A percentile compares a stretch with the other conserved stretches of the same genome.
These are phyloP conservation scores for Ceratopteris richardii DNA, from an alignment of 75 land plant genomes.

Conservation along the genomic window DNA sequence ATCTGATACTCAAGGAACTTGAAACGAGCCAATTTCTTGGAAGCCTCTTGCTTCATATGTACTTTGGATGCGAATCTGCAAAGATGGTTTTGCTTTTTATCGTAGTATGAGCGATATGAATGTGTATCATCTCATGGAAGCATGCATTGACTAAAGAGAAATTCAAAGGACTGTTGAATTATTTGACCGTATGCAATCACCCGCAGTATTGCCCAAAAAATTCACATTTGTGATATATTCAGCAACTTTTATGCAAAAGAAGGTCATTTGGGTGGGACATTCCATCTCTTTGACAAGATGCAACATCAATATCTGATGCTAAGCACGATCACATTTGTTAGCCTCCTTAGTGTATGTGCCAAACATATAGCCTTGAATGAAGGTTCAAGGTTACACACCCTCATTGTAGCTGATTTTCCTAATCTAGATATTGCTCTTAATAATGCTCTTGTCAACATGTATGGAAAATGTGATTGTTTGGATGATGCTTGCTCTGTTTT, in stretches of 20 bases:
- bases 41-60: constrained; percentile 31
- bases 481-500: constrained; percentile 21
- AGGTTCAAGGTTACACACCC: constrained; percentile 15
- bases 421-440: constrained; percentile 13
- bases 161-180: constrained; percentile 3
- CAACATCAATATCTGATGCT: constrained; percentile 1
- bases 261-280: constrained; percentile 9
- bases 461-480: constrained; percentile 10
- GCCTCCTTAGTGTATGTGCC: constrained; percentile 23
- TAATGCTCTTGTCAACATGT: constrained; percentile 14
- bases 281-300: constrained; percentile 16
- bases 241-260: constrained; percentile 7
- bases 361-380: constrained; percentile 30
- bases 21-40: constrained; percentile 18
- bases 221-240: constrained; percentile 33
- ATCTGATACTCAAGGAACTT: constrained; percentile 20
- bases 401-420: not conserved
- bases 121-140: constrained; percentile 33
- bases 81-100: constrained; percentile 21
- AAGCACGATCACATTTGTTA: constrained; percentile 9
- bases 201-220: constrained; percentile 40
- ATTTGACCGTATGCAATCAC: constrained; percentile 40
- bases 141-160: not conserved
- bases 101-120: constrained; percentile 31
- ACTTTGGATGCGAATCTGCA: constrained; percentile 12